These are phyloP conservation scores for Fusarium secorum DNA, from an alignment of 2,329 filamentous ascomycete species.

Conservation along the genomic window DNA sequence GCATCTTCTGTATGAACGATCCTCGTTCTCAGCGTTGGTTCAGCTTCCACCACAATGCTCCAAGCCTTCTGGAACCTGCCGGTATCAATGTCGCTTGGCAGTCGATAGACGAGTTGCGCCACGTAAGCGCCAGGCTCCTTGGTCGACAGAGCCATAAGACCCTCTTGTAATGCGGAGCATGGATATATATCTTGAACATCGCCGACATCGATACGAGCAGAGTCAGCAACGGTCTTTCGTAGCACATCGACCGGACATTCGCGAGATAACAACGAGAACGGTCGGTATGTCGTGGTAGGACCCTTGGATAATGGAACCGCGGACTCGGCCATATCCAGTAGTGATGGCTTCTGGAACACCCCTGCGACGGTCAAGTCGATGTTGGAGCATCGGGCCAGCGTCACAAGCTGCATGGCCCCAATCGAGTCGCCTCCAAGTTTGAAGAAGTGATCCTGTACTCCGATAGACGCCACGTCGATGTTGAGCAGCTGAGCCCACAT, in stretches of 20 bases:
- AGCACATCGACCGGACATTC: background rate
- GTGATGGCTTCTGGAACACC: slow-evolving; percentile 48
- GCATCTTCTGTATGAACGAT: slow-evolving; percentile 27
- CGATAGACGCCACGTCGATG: slow-evolving; percentile 4
- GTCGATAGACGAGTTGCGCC: slow-evolving; percentile 29
- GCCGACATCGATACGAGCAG: background rate
- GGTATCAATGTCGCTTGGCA: slow-evolving; percentile 9
- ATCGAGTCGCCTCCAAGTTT: slow-evolving; percentile 51
- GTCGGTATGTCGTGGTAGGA: background rate
- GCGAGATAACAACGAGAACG: slow-evolving; percentile 23
- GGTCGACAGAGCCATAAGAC: slow-evolving; percentile 33
- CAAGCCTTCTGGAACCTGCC: slow-evolving; percentile 29
- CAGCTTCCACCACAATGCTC: slow-evolving; percentile 1
- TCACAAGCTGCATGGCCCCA: slow-evolving; percentile 35
- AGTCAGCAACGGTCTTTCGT: background rate
- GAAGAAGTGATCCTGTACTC: slow-evolving; percentile 52
- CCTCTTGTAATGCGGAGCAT: slow-evolving; percentile 35
- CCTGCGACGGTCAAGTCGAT: slow-evolving; percentile 53
- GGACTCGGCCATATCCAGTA: slow-evolving; percentile 33
- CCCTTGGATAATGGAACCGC: slow-evolving; percentile 20
- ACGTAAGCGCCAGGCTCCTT: slow-evolving; percentile 32
- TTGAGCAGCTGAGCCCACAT: slow-evolving; percentile 28
- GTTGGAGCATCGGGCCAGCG: slow-evolving; percentile 48
- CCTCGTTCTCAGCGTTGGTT: slow-evolving; percentile 27
- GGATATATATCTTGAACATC: slow-evolving; percentile 27